Conservation (phyloP, 257 asterid species). For the Fraxinus americana region DNA sequence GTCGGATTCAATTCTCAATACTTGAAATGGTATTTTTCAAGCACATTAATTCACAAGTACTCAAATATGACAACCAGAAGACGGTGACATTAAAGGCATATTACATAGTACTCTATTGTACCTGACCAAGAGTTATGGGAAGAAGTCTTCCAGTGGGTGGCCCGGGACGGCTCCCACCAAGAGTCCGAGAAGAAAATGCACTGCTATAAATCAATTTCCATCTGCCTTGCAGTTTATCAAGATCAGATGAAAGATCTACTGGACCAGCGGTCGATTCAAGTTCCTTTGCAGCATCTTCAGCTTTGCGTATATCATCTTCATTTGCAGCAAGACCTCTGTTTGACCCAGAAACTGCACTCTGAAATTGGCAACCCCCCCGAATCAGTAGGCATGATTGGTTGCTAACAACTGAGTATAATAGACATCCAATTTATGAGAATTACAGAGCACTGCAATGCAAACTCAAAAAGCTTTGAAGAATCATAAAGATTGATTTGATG, state of each 20-base stretch:
- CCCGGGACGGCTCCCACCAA: constrained; percentile 99
- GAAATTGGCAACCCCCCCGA: constrained; percentile 24
- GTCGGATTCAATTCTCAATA: not conserved
- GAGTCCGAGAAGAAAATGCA: constrained; percentile 85
- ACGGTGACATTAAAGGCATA: not conserved
- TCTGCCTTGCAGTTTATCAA: constrained; percentile 84
- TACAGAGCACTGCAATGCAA: not conserved
- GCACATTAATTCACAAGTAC: too few species aligned
- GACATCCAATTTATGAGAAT: not conserved
- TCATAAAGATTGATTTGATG: not conserved
- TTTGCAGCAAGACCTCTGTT: constrained; percentile 95
- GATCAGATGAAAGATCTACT: constrained; percentile 57
- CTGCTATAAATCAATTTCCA: constrained; percentile 94
- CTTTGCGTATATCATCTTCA: constrained; percentile 72
- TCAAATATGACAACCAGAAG: not conserved
- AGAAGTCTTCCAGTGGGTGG: constrained; percentile 92
- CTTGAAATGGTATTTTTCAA: not conserved
- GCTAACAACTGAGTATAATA: not conserved
- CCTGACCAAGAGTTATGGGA: constrained; percentile 95
- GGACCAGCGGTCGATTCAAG: constrained; percentile 69
- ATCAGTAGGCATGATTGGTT: constrained; percentile 17
- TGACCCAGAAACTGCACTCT: constrained; percentile 88
- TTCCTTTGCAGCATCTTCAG: constrained; percentile 81
- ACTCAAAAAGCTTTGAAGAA: not conserved
- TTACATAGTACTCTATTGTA: constrained; percentile 21